Base-by-base conservation (phyloP, 495 filamentous ascomycete species). In the Aspergillus steynii region DNA sequence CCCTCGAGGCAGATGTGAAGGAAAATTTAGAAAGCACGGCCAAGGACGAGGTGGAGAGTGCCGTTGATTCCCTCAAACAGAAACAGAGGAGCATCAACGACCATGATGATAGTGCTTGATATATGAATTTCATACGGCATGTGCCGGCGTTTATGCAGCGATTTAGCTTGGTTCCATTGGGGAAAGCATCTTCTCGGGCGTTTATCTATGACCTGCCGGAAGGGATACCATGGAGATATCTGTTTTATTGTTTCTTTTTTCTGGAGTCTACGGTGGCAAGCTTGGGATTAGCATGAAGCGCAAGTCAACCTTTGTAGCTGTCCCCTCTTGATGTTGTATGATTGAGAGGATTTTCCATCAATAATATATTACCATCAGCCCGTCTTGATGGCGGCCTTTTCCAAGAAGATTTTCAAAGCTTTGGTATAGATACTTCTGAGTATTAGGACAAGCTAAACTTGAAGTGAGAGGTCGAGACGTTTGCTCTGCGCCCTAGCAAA, bases 1-100 rank as follows among this genome's bases (percentile, higher is more conserved):
- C 76, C 3, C 71, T 89, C 9, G 81, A 85, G 34, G 77, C 84
- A 9, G 81, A 83, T 12, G 80, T 83, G 45, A 82, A 83, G 61
- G 80, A 82, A 37, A 76, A 77, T 7, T 88, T 91, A 73, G 89
- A 94, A 74, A 82, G 80, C 65, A 78, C 88, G 53, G 93, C 92
- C 6, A 82, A 76, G 8, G 80, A 86, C 7, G 91, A 96, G 75
- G 93, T 97, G 0, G 83, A 83, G 34, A 85, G 81, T 54, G 90
- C 91, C 15, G 71, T 90, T 34, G 72, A 74, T 27, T 58, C 64
- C 12, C 60, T 77, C 46, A 63, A 57, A 25, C 65, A 67, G 45
- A 65, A 58, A 47, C 53, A 69, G 62, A 61, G 63, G 60, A 51
- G 45, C 28, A 72, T 68, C 37, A 49, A 61, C 55, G 49, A 54